Base-by-base conservation (phyloP, 495 filamentous ascomycete genomes). In the Aspergillus asperescens region DNA sequence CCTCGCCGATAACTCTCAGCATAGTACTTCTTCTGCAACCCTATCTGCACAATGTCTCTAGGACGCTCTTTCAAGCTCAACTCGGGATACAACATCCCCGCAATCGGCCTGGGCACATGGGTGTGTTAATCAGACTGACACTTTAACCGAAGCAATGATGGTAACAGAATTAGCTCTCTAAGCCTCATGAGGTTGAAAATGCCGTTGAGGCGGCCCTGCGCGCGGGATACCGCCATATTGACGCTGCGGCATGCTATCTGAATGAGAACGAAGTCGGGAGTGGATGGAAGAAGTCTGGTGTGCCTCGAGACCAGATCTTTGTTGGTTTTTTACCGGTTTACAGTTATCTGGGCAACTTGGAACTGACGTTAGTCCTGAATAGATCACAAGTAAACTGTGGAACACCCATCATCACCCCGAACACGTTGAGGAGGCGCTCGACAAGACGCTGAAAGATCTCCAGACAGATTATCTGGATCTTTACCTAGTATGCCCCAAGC, bases 121-220 rank as follows among this genome's bases (percentile, higher is more conserved):
- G 60, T 67, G 55, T 10, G 58, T 43, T 42, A 28, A 28, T 35
- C 54, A 32, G 15, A 8, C 10, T 53, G n/a, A 20, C 8, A 20
- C 7, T 20, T 28, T 27, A 25, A 39, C 6, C 12, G 7, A 52
- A n/a, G n/a, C n/a, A n/a, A 3, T 23, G 2, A 37, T 41, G 23
- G 20, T 42, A 47, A 54, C 9, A 35, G 29, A 28, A 48, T 35
- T 66, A 77, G 76, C 71, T 76, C 16, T 71, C 74, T 37, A 69
- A 74, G 50, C 72, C 68, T 6, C 62, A 74, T 52, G 71, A 78
- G 47, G 75, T 80, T 39, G 72, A 73, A 37, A 61, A 73, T 20
- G 77, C 73, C 27, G 77, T 80, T 28, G 69, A 77, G 22, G 35
- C 54, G 23, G 77, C 77, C 12, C 62, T 80, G 41, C 73, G 67